Conservation (phyloP, 768 basidiomycete genomes). For the Leucogyrophana mollusca region DNA sequence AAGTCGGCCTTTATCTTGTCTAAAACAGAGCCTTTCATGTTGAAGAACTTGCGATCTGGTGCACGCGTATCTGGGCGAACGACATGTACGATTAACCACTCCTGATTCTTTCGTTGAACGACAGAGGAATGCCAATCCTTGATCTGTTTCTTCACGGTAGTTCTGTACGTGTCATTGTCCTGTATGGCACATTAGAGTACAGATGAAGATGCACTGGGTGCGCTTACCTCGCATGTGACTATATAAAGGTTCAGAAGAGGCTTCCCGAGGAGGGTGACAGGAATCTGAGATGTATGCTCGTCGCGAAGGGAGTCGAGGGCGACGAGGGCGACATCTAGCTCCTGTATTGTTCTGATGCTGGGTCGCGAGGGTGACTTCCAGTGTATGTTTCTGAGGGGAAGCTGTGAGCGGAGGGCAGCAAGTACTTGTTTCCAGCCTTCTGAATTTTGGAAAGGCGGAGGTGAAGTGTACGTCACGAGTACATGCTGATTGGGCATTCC, state of each 20-base stretch:
- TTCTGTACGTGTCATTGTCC: conserved; percentile 76
- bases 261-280: conserved; percentile 76
- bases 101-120: conserved; percentile 73
- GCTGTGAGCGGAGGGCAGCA: conserved; percentile 60
- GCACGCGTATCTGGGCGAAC: conserved; percentile 68
- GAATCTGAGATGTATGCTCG: conserved; percentile 74
- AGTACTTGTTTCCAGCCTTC: conserved; percentile 73
- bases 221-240: conserved; percentile 80
- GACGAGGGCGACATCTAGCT: conserved; percentile 76
- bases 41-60: conserved; percentile 68
- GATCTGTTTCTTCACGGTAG: conserved; percentile 77
- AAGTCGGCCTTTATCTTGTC: conserved; percentile 94
- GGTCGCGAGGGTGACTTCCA: conserved; percentile 81
- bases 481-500: conserved; percentile 48
- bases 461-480: conserved; percentile 66
- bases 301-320: conserved; percentile 66
- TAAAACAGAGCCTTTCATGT: conserved; percentile 79
- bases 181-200: conserved; percentile 22
- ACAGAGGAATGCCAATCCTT: conserved; percentile 85
- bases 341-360: conserved; percentile 83
- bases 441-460: conserved; percentile 62
- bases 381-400: conserved; percentile 88
- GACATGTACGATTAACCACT: conserved; percentile 91
- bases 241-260: conserved; percentile 87
- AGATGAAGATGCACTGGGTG: neutral